These are phyloP conservation scores for Ormosia semicastrata DNA, from an alignment of 306 rosid genomes.

Conservation along the genomic window DNA sequence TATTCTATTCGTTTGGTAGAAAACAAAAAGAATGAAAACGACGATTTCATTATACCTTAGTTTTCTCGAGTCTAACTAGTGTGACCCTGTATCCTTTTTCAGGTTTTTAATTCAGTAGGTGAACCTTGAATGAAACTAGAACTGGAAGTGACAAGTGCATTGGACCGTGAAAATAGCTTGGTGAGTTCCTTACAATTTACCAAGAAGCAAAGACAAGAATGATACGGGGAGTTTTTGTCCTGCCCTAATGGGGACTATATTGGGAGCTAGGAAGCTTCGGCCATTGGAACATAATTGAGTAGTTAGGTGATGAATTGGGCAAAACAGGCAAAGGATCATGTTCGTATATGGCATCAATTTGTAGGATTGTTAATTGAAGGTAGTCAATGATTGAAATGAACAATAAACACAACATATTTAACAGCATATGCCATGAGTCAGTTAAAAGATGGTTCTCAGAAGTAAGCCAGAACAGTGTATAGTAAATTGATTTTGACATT, in stretches of 20 bases:
- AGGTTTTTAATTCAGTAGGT: slow-evolving; percentile 14
- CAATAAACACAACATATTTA: too few species aligned
- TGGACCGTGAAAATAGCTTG: slow-evolving; percentile 13
- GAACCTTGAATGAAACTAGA: neutral
- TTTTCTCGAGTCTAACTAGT: neutral
- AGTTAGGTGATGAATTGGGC: neutral
- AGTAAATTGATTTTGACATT: too few species aligned
- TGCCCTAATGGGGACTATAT: neutral
- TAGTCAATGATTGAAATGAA: too few species aligned
- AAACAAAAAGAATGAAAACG: neutral
- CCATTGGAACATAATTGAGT: neutral
- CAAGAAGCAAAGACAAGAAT: neutral
- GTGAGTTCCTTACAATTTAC: slow-evolving; percentile 6
- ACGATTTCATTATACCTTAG: neutral
- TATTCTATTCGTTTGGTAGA: slow-evolving; percentile 14
- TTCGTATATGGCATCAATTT: neutral
- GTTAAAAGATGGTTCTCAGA: too few species aligned
- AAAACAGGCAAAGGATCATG: neutral
- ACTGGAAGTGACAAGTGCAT: slow-evolving; percentile 10
- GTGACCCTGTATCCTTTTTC: slow-evolving; percentile 10
- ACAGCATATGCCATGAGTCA: too few species aligned
- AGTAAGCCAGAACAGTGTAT: too few species aligned
- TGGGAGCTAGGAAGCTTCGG: slow-evolving; percentile 8
- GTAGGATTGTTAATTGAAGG: neutral
- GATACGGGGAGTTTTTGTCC: neutral